Base-by-base conservation (phyloP, 495 filamentous ascomycete species). In the Recurvomyces mirabilis region DNA sequence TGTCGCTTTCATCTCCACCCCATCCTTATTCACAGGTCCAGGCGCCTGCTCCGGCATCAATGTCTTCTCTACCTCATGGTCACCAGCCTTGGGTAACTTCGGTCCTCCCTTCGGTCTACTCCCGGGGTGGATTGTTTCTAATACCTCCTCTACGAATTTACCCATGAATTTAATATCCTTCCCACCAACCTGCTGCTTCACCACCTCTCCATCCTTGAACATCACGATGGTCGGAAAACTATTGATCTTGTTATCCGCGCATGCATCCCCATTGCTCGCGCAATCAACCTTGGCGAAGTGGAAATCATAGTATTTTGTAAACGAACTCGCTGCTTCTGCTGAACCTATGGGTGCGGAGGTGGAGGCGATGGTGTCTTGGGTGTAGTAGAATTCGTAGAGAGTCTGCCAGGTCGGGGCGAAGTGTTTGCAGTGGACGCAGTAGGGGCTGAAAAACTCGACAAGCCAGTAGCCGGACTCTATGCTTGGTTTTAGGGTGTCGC, bases 331-430 rank as follows among this genome's bases (percentile, higher is more conserved):
- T n/a, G 72, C 72, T n/a, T 54, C 54, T n/a, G 43, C 52, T 21
- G 51, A 43, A 13, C 46, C 47, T 24, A 46, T 56, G 2, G 64
- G 59, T 23, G 68, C 68, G 14, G 65, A 47, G 19, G 65, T 60
- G 53, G 68, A 67, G 15, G 66, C 62, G 26, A 78, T 40, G 0
- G 84, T 79, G 54, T 84, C 78, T n/a, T 84, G 91, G 5, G 89
- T 94, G 62, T 88, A 94, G 66, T 95, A 94, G 65, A 77, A 95
- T 62, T 96, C 91, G 66, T 94, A 93, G 18, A 93, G 67, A 5
- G 89, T 94, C 66, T 95, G 86, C 71, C 78, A 96, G 39, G 74
- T 79, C 20, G 93, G 93, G 25, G 84, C 86, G 52, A 84, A 78
- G 30, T 70, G 68, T 53, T 72, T 66, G 65, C 93, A 96, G 64